These are phyloP conservation scores for Quercus dentata DNA, from an alignment of 306 rosid species.

Conservation along the genomic window DNA sequence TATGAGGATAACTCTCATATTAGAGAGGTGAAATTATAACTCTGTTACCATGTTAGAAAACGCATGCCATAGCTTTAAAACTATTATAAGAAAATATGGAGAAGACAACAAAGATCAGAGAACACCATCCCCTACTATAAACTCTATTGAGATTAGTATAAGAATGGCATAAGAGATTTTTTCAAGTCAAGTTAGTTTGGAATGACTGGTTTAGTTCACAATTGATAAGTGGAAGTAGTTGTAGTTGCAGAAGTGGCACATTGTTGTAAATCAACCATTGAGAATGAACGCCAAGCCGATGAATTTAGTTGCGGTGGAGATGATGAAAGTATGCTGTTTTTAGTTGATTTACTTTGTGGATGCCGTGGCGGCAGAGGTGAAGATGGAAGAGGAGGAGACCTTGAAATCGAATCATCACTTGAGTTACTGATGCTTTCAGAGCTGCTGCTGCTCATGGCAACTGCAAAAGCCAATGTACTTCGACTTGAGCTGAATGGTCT, in stretches of 20 bases:
- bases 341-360: conserved; percentile 26
- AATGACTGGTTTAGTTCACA: conserved; percentile 12
- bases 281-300: conserved; percentile 49
- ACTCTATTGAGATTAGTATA: too few species aligned
- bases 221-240: conserved; percentile 25
- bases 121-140: too few species aligned
- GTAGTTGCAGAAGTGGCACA: conserved; percentile 47
- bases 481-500: conserved; percentile 64
- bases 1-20: too few species aligned
- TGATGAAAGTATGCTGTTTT: not conserved
- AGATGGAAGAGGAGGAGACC: conserved; percentile 33
- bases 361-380: conserved; percentile 49
- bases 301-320: not conserved
- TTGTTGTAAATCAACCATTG: conserved; percentile 62
- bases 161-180: too few species aligned
- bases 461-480: conserved; percentile 76
- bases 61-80: too few species aligned
- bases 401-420: conserved; percentile 56
- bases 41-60: too few species aligned
- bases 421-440: conserved; percentile 58
- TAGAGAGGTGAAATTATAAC: too few species aligned
- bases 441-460: conserved; percentile 60
- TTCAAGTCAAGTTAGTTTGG: conserved; percentile 10
- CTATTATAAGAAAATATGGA: too few species aligned
- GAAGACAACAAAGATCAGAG: too few species aligned